Evolutionary conservation across 2,329 filamentous ascomycete genomes (phyloP).

Genomic region (Aspergillus vadensis): DNA sequence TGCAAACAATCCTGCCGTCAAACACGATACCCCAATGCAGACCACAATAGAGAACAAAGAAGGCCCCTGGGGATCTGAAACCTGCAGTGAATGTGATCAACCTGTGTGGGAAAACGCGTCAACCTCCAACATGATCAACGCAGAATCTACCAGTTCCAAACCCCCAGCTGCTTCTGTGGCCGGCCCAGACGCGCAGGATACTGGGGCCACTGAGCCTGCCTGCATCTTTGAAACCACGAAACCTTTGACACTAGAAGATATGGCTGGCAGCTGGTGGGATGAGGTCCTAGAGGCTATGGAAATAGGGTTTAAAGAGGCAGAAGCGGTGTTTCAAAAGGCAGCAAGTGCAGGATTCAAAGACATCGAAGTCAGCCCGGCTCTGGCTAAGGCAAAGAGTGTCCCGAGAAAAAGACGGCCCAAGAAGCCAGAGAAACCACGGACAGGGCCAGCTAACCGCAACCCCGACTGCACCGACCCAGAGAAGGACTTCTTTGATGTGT

Average conservation of each 20-base stretch:
- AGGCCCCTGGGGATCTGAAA: background rate
- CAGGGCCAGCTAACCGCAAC: background rate
- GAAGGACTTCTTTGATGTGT: constrained; percentile 14
- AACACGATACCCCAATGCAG: background rate
- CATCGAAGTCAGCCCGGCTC: background rate
- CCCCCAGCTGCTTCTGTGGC: background rate
- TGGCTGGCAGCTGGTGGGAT: background rate
- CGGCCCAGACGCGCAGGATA: no score
- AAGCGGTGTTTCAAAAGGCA: background rate
- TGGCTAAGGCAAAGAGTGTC: background rate
- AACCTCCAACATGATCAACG: background rate
- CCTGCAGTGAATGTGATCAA: background rate
- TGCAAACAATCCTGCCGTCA: background rate
- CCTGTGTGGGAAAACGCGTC: background rate
- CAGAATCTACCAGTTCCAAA: background rate
- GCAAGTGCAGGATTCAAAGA: background rate
- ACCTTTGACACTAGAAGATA: background rate
- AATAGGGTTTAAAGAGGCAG: background rate
- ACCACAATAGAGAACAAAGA: background rate
- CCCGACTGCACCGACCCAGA: constrained; percentile 13
- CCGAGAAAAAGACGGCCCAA: background rate
- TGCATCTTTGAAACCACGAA: background rate
- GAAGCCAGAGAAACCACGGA: background rate
- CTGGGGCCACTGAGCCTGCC: background rate
- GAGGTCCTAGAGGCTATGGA: background rate